Evolutionary conservation across 768 basidiomycete genomes (phyloP).

Genomic region (Megacollybia marginata): DNA sequence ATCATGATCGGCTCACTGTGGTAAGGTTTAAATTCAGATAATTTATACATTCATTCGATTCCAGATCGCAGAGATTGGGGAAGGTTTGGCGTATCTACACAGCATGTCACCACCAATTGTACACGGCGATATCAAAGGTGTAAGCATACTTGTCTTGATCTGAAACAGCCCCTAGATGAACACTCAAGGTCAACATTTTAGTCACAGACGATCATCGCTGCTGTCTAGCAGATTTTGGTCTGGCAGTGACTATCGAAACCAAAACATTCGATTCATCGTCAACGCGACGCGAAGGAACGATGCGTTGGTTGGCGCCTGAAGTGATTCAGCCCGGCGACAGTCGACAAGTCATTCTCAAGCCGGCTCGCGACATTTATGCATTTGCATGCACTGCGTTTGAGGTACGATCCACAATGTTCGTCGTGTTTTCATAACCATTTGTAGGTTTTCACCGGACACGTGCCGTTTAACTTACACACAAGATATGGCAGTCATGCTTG

Average conservation of each 20-base stretch:
- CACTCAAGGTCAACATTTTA: constrained; percentile 1
- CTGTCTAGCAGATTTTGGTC: neutral
- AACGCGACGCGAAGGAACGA: neutral
- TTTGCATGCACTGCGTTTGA: neutral
- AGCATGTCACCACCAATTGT: neutral
- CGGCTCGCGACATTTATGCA: neutral
- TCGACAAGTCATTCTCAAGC: neutral
- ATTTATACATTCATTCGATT: too few relatives aligned
- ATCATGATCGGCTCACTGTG: too few relatives aligned
- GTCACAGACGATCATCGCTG: neutral
- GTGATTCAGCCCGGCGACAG: neutral
- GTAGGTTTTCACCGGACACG: neutral
- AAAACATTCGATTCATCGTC: neutral
- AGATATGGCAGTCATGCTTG: neutral
- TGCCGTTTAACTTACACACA: neutral
- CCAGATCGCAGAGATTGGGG: constrained; percentile 8
- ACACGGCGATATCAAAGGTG: constrained; percentile 17
- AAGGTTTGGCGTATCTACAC: constrained; percentile 3
- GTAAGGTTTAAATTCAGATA: too few relatives aligned
- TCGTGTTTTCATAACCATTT: neutral
- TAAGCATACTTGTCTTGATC: constrained; percentile 5
- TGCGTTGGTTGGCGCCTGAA: neutral
- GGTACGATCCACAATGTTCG: neutral
- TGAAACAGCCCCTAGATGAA: neutral
- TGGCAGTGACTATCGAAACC: neutral